Percentiles rank a stretch among this genome's conserved stretches.
Conservation (phyloP, 345 rosid species). For the Melaleuca quinquenervia region DNA sequence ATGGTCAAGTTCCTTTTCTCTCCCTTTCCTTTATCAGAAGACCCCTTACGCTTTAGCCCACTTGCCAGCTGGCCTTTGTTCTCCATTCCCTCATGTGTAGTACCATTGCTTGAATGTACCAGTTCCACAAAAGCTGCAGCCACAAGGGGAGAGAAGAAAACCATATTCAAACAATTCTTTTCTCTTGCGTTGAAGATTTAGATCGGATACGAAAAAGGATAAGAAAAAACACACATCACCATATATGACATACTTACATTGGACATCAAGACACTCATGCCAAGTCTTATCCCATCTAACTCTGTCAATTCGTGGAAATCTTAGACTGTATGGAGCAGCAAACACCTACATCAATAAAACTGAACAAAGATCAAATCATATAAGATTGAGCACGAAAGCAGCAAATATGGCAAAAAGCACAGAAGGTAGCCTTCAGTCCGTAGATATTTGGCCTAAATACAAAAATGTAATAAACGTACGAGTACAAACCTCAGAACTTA, state of each 20-base stretch:
- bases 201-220: not conserved
- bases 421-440: not conserved
- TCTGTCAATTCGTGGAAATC: conserved; percentile 94
- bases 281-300: conserved; percentile 97
- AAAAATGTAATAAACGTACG: not conserved
- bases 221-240: not conserved
- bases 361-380: not conserved
- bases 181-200: not conserved
- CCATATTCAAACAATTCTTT: not conserved
- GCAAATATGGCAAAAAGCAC: not conserved
- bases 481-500: conserved; percentile 77
- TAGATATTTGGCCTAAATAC: not conserved
- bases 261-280: conserved; percentile 95
- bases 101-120: conserved; percentile 87
- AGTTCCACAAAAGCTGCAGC: conserved; percentile 75
- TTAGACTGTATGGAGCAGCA: conserved; percentile 90
- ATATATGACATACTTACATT: conserved; percentile 36
- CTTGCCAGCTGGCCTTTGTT: conserved; percentile 21
- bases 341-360: conserved; percentile 44
- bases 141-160: not conserved
- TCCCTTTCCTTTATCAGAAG: conserved; percentile 45
- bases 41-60: conserved; percentile 23
- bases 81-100: conserved; percentile 58
- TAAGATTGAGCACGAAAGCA: not conserved
- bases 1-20: conserved; percentile 42